phyloP scores from a whole-genome alignment of 1,139 yeast species.

The Kodamaea derodonti region DNA sequence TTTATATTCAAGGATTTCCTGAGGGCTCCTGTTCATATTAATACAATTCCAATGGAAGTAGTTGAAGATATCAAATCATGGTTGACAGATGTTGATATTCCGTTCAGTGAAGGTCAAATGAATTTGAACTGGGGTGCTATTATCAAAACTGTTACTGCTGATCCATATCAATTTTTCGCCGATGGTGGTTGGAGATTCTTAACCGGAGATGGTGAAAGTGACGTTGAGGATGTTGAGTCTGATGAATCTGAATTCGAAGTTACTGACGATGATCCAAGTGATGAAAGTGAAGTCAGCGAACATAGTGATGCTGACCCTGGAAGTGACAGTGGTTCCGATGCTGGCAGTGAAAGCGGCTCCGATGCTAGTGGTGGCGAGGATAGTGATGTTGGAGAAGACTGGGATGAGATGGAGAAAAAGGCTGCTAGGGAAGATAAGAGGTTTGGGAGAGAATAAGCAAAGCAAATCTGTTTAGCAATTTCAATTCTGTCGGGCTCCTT shows the following conservation, averaged over 20 bases:
- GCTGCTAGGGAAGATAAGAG: constrained; percentile 51
- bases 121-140: constrained; percentile 94
- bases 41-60: constrained; percentile 90
- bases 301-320: constrained; percentile 44
- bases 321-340: constrained; percentile 31
- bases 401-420: constrained; percentile 71
- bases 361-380: constrained; percentile 40
- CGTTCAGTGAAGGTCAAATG: constrained; percentile 91
- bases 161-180: constrained; percentile 89
- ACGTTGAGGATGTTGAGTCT: constrained; percentile 57
- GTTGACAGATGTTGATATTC: constrained; percentile 94
- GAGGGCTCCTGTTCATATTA: constrained; percentile 85
- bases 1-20: constrained; percentile 90
- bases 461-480: too few relatives aligned
- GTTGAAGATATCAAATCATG: constrained; percentile 92
- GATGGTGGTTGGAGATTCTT: constrained; percentile 97
- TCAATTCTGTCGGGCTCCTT: too few relatives aligned
- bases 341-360: constrained; percentile 39
- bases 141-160: constrained; percentile 89
- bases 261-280: constrained; percentile 66
- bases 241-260: constrained; percentile 60
- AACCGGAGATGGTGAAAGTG: constrained; percentile 66
- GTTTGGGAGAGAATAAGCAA: constrained; percentile 26
- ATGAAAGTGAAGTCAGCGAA: constrained; percentile 60
- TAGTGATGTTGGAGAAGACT: constrained; percentile 57